Evolutionary conservation across 371 early-diverging fungal genomes (phyloP).

Genomic region (Actinomucor elegans): DNA sequence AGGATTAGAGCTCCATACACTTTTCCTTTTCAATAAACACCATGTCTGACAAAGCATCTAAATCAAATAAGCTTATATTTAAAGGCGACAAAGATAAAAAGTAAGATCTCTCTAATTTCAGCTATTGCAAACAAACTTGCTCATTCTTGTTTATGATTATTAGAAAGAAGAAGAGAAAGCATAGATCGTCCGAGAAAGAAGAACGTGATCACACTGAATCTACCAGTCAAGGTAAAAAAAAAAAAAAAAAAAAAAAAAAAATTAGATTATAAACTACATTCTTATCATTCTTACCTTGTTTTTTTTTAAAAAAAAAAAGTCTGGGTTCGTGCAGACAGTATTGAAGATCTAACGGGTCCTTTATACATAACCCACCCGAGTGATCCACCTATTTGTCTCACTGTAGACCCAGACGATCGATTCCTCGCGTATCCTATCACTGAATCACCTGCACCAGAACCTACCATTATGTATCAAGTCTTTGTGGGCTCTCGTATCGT

Average conservation of each 20-base stretch:
- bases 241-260: background rate
- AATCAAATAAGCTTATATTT: slow-evolving; percentile 52
- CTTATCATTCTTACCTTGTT: background rate
- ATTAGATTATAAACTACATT: background rate
- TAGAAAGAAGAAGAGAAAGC: slow-evolving; percentile 67
- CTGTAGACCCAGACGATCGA: slow-evolving; percentile 53
- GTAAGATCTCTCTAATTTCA: too few species aligned
- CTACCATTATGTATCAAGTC: slow-evolving; percentile 69
- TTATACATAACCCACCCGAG: slow-evolving; percentile 66
- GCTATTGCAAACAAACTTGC: background rate
- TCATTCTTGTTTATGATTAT: background rate
- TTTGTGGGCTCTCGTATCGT: slow-evolving; percentile 64
- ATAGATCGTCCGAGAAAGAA: slow-evolving; percentile 32
- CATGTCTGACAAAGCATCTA: slow-evolving; percentile 32
- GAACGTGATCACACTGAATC: slow-evolving; percentile 27
- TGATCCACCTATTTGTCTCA: slow-evolving; percentile 64
- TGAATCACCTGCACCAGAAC: slow-evolving; percentile 50
- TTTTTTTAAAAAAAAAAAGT: slow-evolving; percentile 28
- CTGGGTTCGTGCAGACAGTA: slow-evolving; percentile 63
- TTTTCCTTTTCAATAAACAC: background rate
- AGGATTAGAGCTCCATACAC: too few species aligned
- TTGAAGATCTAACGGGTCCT: slow-evolving; percentile 75
- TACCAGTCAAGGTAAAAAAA: slow-evolving; percentile 38
- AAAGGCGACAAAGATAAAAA: slow-evolving; percentile 59
- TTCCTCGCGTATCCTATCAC: slow-evolving; percentile 49